phyloP scores from a whole-genome alignment of 2,329 filamentous ascomycete species.

The Penicillium glabrum region DNA sequence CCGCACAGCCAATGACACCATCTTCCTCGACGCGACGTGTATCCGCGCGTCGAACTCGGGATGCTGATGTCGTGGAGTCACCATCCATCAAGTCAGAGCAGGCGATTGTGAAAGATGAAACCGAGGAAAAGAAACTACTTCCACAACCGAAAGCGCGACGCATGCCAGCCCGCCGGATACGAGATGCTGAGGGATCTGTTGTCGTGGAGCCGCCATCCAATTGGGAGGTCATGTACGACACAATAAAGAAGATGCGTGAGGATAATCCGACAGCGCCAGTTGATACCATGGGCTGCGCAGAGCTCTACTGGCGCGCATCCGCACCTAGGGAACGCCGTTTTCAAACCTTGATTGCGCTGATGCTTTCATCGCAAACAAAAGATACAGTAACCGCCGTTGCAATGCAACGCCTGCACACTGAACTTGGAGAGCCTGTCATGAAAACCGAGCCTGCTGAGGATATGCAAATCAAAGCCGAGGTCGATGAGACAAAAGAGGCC shows the following conservation, averaged over 20 bases:
- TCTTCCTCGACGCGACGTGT: constrained; percentile 30
- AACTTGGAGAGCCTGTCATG: constrained; percentile 54
- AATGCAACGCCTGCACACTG: constrained; percentile 75
- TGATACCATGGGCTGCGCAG: constrained; percentile 92
- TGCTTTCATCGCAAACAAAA: constrained; percentile 91
- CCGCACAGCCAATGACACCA: constrained; percentile 24
- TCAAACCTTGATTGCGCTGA: constrained; percentile 82
- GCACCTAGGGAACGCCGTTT: constrained; percentile 65
- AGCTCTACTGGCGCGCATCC: constrained; percentile 45
- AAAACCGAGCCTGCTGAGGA: constrained; percentile 2
- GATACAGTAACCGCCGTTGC: constrained; percentile 85
- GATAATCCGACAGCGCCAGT: constrained; percentile 72
- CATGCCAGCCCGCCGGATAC: constrained; percentile 41
- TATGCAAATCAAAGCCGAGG: constrained; percentile 26
- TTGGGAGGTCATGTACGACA: constrained; percentile 80
- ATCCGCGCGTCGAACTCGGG: constrained; percentile 41
- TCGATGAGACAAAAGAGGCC: background rate
- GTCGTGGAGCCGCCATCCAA: constrained; percentile 64
- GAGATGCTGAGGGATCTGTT: constrained; percentile 36
- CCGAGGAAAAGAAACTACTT: constrained; percentile 22
- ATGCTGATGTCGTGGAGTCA: constrained; percentile 49
- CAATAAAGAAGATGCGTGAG: constrained; percentile 75
- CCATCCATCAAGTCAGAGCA: constrained; percentile 52
- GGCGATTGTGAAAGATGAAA: constrained; percentile 28
- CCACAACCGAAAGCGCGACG: constrained; percentile 37